These are phyloP conservation scores for Opeltia flavorubescens DNA, from an alignment of 495 filamentous ascomycete genomes.

Conservation along the genomic window DNA sequence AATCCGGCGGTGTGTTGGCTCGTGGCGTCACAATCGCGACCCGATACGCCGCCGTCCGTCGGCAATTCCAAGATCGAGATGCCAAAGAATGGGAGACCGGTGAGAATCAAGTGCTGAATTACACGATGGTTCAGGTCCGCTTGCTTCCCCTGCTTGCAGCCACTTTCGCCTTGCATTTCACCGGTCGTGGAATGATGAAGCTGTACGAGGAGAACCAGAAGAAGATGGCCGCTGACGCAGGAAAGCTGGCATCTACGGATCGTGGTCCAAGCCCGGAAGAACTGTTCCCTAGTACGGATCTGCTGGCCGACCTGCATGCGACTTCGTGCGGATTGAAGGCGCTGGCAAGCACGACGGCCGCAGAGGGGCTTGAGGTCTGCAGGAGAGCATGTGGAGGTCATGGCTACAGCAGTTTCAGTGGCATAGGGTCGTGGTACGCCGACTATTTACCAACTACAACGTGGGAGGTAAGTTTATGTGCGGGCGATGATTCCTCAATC, in stretches of 20 bases:
- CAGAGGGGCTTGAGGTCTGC: slow-evolving; percentile 55
- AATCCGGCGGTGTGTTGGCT: slow-evolving; percentile 51
- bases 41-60: slow-evolving; percentile 51
- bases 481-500: not conserved
- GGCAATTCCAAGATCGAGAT: slow-evolving; percentile 61
- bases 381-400: slow-evolving; percentile 62
- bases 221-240: slow-evolving; percentile 36
- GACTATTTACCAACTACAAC: slow-evolving; percentile 58
- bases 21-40: slow-evolving; percentile 63
- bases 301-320: slow-evolving; percentile 58
- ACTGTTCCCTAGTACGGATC: slow-evolving; percentile 45
- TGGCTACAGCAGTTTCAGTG: slow-evolving; percentile 55
- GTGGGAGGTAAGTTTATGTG: slow-evolving; percentile 27
- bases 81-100: slow-evolving; percentile 33
- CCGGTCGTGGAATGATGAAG: slow-evolving; percentile 52
- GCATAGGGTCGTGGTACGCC: slow-evolving; percentile 53
- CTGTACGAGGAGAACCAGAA: slow-evolving; percentile 53
- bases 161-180: slow-evolving; percentile 65
- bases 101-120: slow-evolving; percentile 60
- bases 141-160: slow-evolving; percentile 54
- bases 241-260: slow-evolving; percentile 24
- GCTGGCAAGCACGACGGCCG: slow-evolving; percentile 49
- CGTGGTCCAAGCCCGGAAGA: slow-evolving; percentile 54
- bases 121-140: slow-evolving; percentile 63
- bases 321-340: slow-evolving; percentile 64